Percentiles rank a stretch among this genome's conserved stretches.
Evolutionary conservation across 1,139 yeast genomes (phyloP).

Genomic region (Suhomyces maxii): DNA sequence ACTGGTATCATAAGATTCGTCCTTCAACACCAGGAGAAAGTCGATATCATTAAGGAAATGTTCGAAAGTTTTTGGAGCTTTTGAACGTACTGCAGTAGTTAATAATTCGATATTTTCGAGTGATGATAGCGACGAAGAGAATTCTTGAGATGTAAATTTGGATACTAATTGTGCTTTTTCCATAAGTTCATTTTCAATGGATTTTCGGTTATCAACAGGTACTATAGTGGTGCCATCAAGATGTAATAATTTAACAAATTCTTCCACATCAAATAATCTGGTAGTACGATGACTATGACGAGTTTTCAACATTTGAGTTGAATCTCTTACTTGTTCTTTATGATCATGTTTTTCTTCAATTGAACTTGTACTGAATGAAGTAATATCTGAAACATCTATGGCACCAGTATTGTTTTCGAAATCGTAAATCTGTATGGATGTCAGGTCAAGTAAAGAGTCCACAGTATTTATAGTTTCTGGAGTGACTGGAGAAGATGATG

Average conservation of each 20-base stretch:
- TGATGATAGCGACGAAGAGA: constrained; percentile 13
- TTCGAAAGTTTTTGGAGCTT: constrained; percentile 3
- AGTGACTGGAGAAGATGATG: constrained; percentile 9
- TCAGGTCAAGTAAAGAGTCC: constrained; percentile 24
- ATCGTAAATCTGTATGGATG: constrained; percentile 23
- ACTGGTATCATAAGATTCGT: constrained; percentile 20
- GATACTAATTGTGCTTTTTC: constrained; percentile 17
- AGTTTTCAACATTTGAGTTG: background rate
- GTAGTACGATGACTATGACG: constrained; percentile 23
- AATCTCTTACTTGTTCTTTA: background rate
- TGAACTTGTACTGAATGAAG: constrained; percentile 4
- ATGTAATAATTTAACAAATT: constrained; percentile 19
- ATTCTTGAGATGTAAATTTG: constrained; percentile 5
- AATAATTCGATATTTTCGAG: constrained; percentile 31
- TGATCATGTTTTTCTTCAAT: background rate
- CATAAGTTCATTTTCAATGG: constrained; percentile 26
- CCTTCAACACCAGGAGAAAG: constrained; percentile 18
- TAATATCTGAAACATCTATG: constrained; percentile 5
- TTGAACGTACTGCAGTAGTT: constrained; percentile 13
- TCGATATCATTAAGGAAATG: constrained; percentile 21
- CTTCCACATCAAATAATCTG: constrained; percentile 24
- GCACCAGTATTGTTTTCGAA: constrained; percentile 14
- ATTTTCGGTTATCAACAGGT: constrained; percentile 26
- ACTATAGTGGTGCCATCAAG: constrained; percentile 5
- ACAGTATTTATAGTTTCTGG: constrained; percentile 16